Percentiles rank a stretch among this genome's conserved stretches.
Conservation (phyloP, 176 grass and related monocot species). For the Hyparrhenia diplandra region DNA sequence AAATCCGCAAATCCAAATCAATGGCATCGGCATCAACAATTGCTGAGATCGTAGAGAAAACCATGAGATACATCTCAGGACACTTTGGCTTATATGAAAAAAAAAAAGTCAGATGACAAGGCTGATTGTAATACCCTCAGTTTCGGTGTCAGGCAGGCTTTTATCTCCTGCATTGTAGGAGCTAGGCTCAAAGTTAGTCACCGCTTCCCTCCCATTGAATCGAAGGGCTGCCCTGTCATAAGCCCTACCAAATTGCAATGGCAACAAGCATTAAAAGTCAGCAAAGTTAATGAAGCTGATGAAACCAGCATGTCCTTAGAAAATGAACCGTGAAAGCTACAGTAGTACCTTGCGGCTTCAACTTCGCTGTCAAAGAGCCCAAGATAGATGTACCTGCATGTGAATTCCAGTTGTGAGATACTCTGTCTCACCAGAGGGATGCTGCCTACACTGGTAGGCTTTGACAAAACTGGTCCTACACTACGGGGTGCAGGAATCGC, state of each 20-base stretch:
- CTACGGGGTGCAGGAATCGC: neutral
- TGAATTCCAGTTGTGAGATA: constrained; percentile 20
- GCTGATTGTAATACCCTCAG: constrained; percentile 48
- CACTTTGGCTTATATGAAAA: neutral
- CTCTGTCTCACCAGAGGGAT: neutral
- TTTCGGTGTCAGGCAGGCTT: constrained; percentile 39
- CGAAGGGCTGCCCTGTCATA: constrained; percentile 96
- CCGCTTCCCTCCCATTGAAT: constrained; percentile 91
- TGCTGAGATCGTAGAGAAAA: constrained; percentile 16
- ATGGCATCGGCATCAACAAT: constrained; percentile 46
- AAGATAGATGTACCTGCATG: constrained; percentile 94
- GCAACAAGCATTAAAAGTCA: neutral
- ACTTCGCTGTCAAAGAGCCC: constrained; percentile 96
- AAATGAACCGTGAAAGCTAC: neutral
- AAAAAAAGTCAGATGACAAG: neutral
- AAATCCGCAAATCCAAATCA: constrained; percentile 96
- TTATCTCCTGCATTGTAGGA: constrained; percentile 56
- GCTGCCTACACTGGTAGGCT: neutral
- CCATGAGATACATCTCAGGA: constrained; percentile 4
- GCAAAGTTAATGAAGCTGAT: neutral
- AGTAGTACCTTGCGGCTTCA: constrained; percentile 78
- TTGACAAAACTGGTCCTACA: neutral
- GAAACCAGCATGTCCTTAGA: neutral
- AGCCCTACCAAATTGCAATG: constrained; percentile 61
- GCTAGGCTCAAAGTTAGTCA: constrained; percentile 86